Conservation (phyloP, 2,329 filamentous ascomycete genomes). For the Pyricularia pennisetigena region DNA sequence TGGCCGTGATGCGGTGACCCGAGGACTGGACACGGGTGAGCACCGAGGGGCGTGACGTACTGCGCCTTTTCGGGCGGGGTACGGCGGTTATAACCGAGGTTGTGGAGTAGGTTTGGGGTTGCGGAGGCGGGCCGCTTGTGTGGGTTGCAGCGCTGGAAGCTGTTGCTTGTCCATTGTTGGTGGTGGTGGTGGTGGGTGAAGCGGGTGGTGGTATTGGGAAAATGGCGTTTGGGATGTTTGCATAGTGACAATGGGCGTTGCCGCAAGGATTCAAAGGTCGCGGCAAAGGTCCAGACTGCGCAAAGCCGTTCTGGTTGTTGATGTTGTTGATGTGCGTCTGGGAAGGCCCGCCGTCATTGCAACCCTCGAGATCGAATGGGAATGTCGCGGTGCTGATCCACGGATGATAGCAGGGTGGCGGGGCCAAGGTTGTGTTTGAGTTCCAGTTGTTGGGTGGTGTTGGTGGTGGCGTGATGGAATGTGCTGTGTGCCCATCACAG, state of each 20-base stretch:
- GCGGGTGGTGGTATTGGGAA: background rate
- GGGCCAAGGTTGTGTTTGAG: constrained; percentile 9
- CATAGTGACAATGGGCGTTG: background rate
- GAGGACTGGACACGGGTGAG: constrained; percentile 5
- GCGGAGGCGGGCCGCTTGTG: background rate
- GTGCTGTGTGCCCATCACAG: constrained; percentile 6
- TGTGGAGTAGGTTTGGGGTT: background rate
- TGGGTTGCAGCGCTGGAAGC: background rate
- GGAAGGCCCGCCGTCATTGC: background rate
- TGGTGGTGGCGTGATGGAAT: constrained; percentile 9
- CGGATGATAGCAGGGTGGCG: constrained; percentile 9
- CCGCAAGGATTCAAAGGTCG: background rate
- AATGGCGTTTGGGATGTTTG: background rate
- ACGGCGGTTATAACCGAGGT: background rate
- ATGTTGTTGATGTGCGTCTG: background rate
- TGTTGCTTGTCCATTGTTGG: background rate
- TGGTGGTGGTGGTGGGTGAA: background rate
- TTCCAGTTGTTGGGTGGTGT: constrained; percentile 12
- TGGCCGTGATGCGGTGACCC: constrained; percentile 17
- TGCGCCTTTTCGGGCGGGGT: background rate
- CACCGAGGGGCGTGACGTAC: background rate
- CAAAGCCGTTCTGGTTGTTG: background rate
- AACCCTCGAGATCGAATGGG: background rate
- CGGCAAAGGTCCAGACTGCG: background rate
- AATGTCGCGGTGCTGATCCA: constrained; percentile 5